A percentile compares a stretch with the other conserved stretches of the same genome.
Conservation (phyloP, 2,329 filamentous ascomycete genomes). For the Aspergillus chevalieri region DNA sequence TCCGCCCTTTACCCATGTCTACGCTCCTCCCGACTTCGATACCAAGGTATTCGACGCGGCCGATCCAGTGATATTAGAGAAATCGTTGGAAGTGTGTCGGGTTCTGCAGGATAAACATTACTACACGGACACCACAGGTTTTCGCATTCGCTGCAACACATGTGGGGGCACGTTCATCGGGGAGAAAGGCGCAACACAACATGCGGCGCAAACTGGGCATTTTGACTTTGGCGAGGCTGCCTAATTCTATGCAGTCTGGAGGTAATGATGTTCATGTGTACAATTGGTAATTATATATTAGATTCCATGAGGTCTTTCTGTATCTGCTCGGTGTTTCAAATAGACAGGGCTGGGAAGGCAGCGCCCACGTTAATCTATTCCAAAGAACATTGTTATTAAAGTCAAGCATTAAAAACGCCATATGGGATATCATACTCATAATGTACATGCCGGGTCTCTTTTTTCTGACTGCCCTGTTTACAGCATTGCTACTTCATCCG, state of each 20-base stretch:
- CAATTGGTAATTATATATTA: too few relatives aligned
- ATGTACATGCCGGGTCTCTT: slow-evolving; percentile 1
- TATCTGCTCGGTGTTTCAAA: too few relatives aligned
- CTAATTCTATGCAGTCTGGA: slow-evolving; percentile 11
- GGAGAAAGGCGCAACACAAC: slow-evolving; percentile 42
- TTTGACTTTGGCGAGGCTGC: slow-evolving; percentile 45
- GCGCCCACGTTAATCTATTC: too few relatives aligned
- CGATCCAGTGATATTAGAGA: slow-evolving; percentile 52
- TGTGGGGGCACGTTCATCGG: slow-evolving; percentile 41
- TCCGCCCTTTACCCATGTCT: slow-evolving; percentile 50
- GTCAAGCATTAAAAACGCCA: not conserved
- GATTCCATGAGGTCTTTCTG: too few relatives aligned
- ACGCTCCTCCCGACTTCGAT: slow-evolving; percentile 67
- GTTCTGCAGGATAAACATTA: slow-evolving; percentile 70
- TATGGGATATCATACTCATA: slow-evolving; percentile 11
- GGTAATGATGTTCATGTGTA: not conserved
- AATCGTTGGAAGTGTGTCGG: slow-evolving; percentile 58
- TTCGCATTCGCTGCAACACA: slow-evolving; percentile 69
- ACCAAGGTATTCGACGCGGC: slow-evolving; percentile 63
- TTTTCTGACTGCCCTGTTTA: slow-evolving; percentile 1
- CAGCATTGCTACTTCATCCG: slow-evolving; percentile 36
- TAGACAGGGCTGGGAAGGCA: too few relatives aligned
- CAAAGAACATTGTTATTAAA: not conserved
- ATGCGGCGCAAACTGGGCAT: slow-evolving; percentile 43
- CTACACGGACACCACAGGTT: slow-evolving; percentile 78